Evolutionary conservation across 345 rosid genomes (phyloP).

Genomic region (Salix viminalis): DNA sequence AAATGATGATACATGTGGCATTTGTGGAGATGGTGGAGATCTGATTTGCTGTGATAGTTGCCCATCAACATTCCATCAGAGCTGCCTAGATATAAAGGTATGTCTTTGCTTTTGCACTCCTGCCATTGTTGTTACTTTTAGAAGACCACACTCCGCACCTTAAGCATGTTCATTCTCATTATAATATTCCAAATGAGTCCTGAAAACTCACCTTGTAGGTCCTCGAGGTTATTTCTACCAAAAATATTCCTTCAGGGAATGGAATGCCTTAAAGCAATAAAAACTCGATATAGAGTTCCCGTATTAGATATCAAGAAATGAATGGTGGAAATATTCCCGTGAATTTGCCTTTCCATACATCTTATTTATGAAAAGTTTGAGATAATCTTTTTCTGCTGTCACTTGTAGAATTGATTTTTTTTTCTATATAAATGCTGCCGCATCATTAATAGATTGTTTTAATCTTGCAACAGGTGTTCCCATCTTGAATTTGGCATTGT

Average conservation of each 20-base stretch:
- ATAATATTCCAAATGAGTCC: not conserved
- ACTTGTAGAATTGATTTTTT: not conserved
- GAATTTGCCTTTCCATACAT: not conserved
- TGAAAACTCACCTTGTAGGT: not conserved
- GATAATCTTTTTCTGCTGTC: not conserved
- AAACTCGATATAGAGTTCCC: not conserved
- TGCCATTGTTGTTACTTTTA: not conserved
- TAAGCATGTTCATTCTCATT: not conserved
- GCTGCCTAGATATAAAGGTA: slow-evolving; percentile 78
- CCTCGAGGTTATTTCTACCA: not conserved
- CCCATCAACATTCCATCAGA: slow-evolving; percentile 92
- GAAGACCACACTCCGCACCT: not conserved
- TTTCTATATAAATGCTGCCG: not conserved
- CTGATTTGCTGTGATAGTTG: slow-evolving; percentile 90
- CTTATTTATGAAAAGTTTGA: not conserved
- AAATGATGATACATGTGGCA: slow-evolving; percentile 92
- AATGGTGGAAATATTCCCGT: not conserved
- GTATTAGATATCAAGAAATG: not conserved
- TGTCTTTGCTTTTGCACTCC: slow-evolving; percentile 11
- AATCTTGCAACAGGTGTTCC: slow-evolving; percentile 53
- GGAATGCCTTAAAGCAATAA: not conserved
- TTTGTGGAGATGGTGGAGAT: slow-evolving; percentile 96
- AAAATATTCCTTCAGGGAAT: not conserved
- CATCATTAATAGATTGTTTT: slow-evolving; percentile 7
- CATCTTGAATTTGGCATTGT: slow-evolving; percentile 67